Conservation (phyloP, 1,284 basidiomycete species). For the Melampsora americana region DNA sequence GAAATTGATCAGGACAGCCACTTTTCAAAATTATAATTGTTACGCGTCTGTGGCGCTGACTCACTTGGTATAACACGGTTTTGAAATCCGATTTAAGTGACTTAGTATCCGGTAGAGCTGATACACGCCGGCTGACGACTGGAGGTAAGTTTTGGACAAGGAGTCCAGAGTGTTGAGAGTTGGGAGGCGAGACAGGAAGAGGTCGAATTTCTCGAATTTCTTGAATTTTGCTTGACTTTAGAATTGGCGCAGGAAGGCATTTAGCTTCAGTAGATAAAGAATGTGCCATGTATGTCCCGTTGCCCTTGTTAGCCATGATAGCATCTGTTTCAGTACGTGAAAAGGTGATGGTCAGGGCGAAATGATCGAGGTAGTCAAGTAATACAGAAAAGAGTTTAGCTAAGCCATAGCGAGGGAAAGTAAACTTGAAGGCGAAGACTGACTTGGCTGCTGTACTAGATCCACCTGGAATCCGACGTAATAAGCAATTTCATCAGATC, state of each 20-base stretch:
- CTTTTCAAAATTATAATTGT: not conserved
- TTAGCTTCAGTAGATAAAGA: too few species aligned
- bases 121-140: not conserved
- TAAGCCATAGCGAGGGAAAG: not conserved
- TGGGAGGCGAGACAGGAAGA: not conserved
- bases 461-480: slow-evolving; percentile 34
- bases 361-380: not conserved
- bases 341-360: not conserved
- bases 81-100: not conserved
- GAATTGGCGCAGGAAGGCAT: too few species aligned
- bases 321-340: not conserved
- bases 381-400: not conserved
- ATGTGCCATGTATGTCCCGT: not conserved
- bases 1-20: not conserved
- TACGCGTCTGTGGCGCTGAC: not conserved
- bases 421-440: not conserved
- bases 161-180: not conserved
- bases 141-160: not conserved
- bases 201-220: not conserved
- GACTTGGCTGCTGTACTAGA: slow-evolving; percentile 14
- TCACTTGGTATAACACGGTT: slow-evolving; percentile 19
- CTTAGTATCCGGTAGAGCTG: not conserved
- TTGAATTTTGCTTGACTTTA: not conserved
- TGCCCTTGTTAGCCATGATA: not conserved
- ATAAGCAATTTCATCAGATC: slow-evolving; percentile 5